A percentile compares a stretch with the other conserved stretches of the same genome.
These are phyloP conservation scores for Fraxinus americana DNA, from an alignment of 257 asterid species.

Conservation along the genomic window DNA sequence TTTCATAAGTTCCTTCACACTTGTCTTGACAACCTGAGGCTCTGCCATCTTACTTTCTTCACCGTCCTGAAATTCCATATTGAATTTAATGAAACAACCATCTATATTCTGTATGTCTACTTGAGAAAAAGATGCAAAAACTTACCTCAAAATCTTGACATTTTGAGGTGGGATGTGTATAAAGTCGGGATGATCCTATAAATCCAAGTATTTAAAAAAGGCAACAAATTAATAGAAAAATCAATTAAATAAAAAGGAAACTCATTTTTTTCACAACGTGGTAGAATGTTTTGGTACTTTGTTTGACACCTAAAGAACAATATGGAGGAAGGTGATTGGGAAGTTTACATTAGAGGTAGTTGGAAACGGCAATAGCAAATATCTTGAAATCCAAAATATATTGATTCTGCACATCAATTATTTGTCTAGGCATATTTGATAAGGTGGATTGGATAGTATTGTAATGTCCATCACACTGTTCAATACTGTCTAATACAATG, in stretches of 20 bases:
- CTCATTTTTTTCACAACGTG: background rate
- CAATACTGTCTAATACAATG: background rate
- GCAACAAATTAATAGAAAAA: background rate
- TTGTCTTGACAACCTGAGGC: constrained; percentile 48
- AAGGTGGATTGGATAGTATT: background rate
- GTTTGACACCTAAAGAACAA: constrained; percentile 39
- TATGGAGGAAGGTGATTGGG: background rate
- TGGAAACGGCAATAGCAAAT: too few relatives aligned
- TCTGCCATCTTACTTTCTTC: constrained; percentile 40
- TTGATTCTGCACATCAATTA: background rate
- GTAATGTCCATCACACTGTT: too few relatives aligned
- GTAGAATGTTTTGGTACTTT: constrained; percentile 23
- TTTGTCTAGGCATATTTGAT: background rate
- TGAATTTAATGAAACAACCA: constrained; percentile 12
- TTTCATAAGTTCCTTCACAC: constrained; percentile 92
- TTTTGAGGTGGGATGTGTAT: constrained; percentile 22
- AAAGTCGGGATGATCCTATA: constrained; percentile 1
- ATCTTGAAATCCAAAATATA: too few relatives aligned
- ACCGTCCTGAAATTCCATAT: constrained; percentile 41
- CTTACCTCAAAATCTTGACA: constrained; percentile 43
- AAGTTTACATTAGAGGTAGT: background rate
- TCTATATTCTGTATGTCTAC: constrained; percentile 2
- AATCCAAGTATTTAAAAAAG: background rate
- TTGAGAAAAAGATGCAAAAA: constrained; percentile 14
- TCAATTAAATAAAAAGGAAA: background rate